Conservation (phyloP, 805 yeast genomes). For the Ogataea neopini region DNA sequence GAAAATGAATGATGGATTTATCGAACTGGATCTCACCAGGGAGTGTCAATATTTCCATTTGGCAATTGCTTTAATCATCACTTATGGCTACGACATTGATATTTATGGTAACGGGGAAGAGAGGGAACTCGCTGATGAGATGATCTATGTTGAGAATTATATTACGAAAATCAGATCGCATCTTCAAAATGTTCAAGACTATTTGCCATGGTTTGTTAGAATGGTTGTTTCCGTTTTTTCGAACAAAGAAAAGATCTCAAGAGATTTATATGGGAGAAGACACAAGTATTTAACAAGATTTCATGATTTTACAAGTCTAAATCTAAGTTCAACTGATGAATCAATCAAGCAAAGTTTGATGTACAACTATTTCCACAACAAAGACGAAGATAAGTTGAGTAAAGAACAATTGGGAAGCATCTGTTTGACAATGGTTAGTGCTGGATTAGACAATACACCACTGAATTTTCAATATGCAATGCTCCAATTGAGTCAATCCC, state of each 20-base stretch:
- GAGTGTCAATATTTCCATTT: conserved; percentile 52
- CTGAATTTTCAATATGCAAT: conserved; percentile 59
- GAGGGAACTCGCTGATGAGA: conserved; percentile 45
- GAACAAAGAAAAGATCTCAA: conserved; percentile 18
- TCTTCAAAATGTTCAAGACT: conserved; percentile 55
- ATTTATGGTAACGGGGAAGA: conserved; percentile 41
- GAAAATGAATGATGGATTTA: too few relatives aligned
- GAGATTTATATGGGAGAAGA: conserved; percentile 43
- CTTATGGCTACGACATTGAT: conserved; percentile 55
- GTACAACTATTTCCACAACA: conserved; percentile 27
- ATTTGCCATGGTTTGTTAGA: conserved; percentile 46
- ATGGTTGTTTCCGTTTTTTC: conserved; percentile 18
- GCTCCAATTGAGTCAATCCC: conserved; percentile 54
- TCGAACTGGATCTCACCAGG: conserved; percentile 43
- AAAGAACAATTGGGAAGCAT: conserved; percentile 53
- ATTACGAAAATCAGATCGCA: conserved; percentile 61
- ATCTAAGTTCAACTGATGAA: conserved; percentile 14
- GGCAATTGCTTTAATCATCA: conserved; percentile 48
- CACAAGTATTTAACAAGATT: conserved; percentile 49
- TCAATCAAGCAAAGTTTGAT: conserved; percentile 24
- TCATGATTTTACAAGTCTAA: conserved; percentile 28
- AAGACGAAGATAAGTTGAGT: conserved; percentile 27
- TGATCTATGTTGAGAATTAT: conserved; percentile 54
- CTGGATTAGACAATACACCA: conserved; percentile 75
- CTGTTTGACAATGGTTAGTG: conserved; percentile 76